These are phyloP conservation scores for Bolboschoenoplectus hybrid DNA, from an alignment of 202 grass and related monocot species.

Conservation along the genomic window DNA sequence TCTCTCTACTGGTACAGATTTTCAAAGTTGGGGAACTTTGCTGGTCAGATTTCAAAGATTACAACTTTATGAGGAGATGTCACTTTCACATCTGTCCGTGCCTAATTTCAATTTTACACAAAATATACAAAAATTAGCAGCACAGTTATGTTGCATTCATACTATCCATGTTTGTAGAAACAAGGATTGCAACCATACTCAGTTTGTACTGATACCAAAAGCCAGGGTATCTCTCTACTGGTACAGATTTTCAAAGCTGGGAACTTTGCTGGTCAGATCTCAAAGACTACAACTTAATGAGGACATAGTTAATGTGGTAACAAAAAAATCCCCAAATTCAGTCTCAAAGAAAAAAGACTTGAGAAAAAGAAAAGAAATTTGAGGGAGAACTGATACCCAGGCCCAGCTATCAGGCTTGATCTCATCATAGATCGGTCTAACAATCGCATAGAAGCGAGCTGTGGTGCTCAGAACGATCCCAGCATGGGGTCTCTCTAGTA, in stretches of 20 bases:
- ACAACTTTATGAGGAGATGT: conserved; percentile 59
- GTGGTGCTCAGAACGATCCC: conserved; percentile 90
- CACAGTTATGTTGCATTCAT: not conserved
- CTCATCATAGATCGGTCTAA: conserved; percentile 64
- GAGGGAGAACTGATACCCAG: conserved; percentile 46
- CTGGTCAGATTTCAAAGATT: not conserved
- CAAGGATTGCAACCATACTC: not conserved
- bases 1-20: not conserved
- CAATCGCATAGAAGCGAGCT: conserved; percentile 83
- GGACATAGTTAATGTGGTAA: not conserved
- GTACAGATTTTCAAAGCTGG: not conserved
- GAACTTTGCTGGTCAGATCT: not conserved
- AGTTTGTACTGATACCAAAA: not conserved
- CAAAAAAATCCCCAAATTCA: not conserved
- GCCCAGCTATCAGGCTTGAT: conserved; percentile 69
- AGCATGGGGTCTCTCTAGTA: conserved; percentile 84
- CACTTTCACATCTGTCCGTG: conserved; percentile 86
- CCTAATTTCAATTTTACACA: conserved; percentile 48
- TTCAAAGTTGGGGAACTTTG: not conserved
- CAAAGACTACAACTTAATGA: not conserved
- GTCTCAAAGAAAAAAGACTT: not conserved
- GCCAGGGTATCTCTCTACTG: not conserved
- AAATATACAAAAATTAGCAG: not conserved
- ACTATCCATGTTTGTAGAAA: not conserved
- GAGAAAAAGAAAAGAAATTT: not conserved